Conservation (phyloP, 352 stramenopile species). For the Elongisporangium anandrum region DNA sequence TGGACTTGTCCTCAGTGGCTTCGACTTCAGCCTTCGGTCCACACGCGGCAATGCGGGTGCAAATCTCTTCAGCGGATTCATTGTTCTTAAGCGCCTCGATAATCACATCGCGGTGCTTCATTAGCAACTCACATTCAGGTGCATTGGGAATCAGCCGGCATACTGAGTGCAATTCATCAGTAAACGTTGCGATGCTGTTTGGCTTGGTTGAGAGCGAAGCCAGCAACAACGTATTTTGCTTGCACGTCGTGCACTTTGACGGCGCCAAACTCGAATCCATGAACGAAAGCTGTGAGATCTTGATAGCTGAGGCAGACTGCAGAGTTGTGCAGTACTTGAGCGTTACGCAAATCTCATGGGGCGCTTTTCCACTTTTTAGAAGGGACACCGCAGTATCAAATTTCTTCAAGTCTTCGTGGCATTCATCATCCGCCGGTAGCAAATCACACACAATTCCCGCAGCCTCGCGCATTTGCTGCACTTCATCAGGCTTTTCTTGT, state of each 20-base stretch:
- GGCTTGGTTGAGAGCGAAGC: conserved; percentile 40
- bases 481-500: conserved; percentile 48
- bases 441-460: conserved; percentile 62
- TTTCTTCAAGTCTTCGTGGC: conserved; percentile 58
- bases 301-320: conserved; percentile 11
- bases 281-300: conserved; percentile 32
- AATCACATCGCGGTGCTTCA: conserved; percentile 46
- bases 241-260: conserved; percentile 45
- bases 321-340: conserved; percentile 41
- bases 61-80: conserved; percentile 48
- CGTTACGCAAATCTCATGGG: conserved; percentile 47
- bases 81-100: conserved; percentile 46
- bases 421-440: conserved; percentile 65
- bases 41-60: conserved; percentile 41
- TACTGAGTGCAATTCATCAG: conserved; percentile 39
- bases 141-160: conserved; percentile 60
- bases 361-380: conserved; percentile 52
- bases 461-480: conserved; percentile 54
- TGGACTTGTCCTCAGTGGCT: conserved; percentile 20
- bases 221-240: conserved; percentile 54
- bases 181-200: conserved; percentile 44
- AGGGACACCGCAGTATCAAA: conserved; percentile 50
- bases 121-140: conserved; percentile 48
- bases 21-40: conserved; percentile 6
- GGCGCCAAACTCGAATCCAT: conserved; percentile 33